phyloP scores from a whole-genome alignment of 306 rosid genomes.

The Oxytropis ochrocephala region DNA sequence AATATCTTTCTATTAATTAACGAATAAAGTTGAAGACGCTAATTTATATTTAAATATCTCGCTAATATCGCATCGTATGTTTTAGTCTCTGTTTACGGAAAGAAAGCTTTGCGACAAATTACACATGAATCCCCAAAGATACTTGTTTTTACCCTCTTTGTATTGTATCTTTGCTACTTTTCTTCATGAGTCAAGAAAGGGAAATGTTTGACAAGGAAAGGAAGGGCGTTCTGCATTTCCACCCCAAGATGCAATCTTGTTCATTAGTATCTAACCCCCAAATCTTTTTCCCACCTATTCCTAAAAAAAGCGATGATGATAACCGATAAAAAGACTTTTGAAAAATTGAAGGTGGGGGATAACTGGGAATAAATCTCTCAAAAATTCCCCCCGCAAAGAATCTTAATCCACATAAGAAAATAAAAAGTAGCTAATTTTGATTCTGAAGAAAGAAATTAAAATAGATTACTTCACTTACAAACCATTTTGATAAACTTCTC shows the following conservation, averaged over 20 bases:
- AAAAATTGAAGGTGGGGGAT: slow-evolving; percentile 2
- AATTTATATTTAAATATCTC: neutral
- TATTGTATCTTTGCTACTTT: slow-evolving; percentile 17
- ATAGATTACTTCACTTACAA: neutral
- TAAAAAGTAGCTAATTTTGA: slow-evolving; percentile 10
- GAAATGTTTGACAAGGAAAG: slow-evolving; percentile 1
- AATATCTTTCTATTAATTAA: no score
- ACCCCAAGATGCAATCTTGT: slow-evolving; percentile 21
- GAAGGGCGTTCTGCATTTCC: neutral
- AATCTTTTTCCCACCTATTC: slow-evolving; percentile 20
- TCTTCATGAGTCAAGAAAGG: slow-evolving; percentile 10
- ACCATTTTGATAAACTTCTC: slow-evolving; percentile 27
- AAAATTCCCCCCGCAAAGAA: slow-evolving; percentile 44
- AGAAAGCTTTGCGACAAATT: neutral
- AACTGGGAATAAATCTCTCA: slow-evolving; percentile 9
- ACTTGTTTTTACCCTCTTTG: neutral
- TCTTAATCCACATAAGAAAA: slow-evolving; percentile 31
- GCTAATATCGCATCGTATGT: neutral
- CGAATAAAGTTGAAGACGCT: neutral
- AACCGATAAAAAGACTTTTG: neutral
- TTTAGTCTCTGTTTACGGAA: neutral
- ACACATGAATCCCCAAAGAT: neutral
- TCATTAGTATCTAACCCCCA: slow-evolving; percentile 11
- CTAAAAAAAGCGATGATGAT: slow-evolving; percentile 15
- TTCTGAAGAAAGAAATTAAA: neutral